Conservation (phyloP, 2,329 filamentous ascomycete species). For the Pyrenochaeta sp. region DNA sequence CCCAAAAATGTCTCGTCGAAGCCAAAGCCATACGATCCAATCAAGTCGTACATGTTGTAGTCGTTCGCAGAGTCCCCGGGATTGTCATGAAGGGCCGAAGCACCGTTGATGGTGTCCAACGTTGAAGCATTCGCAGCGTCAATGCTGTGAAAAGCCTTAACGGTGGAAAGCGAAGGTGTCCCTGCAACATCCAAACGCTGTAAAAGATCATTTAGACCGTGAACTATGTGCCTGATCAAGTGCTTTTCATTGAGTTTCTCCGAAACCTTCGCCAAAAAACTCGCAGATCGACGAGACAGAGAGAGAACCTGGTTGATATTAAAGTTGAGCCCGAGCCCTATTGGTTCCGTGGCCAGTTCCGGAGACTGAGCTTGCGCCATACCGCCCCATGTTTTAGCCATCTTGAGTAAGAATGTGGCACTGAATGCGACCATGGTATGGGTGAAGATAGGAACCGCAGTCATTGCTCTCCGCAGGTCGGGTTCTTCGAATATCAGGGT, state of each 20-base stretch:
- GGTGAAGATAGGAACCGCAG: slow-evolving; percentile 59
- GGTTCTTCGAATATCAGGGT: slow-evolving; percentile 56
- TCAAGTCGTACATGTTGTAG: slow-evolving; percentile 39
- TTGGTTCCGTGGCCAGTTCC: slow-evolving; percentile 32
- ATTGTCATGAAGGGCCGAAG: background rate
- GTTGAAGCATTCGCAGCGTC: slow-evolving; percentile 1
- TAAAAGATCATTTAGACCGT: slow-evolving; percentile 36
- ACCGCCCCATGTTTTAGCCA: slow-evolving; percentile 55
- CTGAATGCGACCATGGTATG: slow-evolving; percentile 63
- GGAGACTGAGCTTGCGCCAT: slow-evolving; percentile 39
- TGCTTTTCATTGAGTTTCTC: slow-evolving; percentile 41
- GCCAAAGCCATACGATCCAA: slow-evolving; percentile 41
- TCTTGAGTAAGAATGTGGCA: slow-evolving; percentile 60
- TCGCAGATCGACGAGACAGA: slow-evolving; percentile 32
- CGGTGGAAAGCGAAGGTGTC: slow-evolving; percentile 19
- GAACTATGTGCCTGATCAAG: slow-evolving; percentile 37
- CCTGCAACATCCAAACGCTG: slow-evolving; percentile 33
- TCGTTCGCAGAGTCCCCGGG: slow-evolving; percentile 14
- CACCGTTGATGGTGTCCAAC: slow-evolving; percentile 7
- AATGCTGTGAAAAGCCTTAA: background rate
- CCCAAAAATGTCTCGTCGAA: slow-evolving; percentile 43
- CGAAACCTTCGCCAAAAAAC: slow-evolving; percentile 34
- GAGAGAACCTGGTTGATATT: slow-evolving; percentile 40
- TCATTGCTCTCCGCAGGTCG: slow-evolving; percentile 52
- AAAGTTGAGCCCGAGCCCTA: slow-evolving; percentile 40